Evolutionary conservation across 106 monocot species (phyloP), one percentile per base, ranked within the genome.

Genomic region (Chionographis japonica): DNA sequence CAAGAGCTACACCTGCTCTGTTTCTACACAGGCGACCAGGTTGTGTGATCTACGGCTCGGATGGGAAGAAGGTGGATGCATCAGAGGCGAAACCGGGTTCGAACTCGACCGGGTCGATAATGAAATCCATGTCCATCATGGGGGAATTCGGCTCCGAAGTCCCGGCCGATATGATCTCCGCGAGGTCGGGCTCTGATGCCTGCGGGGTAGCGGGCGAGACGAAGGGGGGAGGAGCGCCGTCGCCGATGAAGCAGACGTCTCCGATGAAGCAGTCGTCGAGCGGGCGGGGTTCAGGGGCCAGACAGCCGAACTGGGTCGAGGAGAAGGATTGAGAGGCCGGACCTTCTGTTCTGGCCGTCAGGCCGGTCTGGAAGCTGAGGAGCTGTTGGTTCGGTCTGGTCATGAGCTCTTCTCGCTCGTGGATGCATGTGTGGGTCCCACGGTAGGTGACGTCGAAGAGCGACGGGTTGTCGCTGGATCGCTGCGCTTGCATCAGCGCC

Each of bases 401-500:
- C 13, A 14, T 12, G 58, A 11, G 18, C 4, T 51, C 5, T 6
- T 1, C 46, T 2, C 12, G 6, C 11, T 17, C 61, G 10, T 41
- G 53, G 8, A 13, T 72, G 49, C 91, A 88, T 17, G 79, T 77
- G 63, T 88, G 91, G 11, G 61, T 49, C 8, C 79, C 74, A 37
- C 66, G 71, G 77, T 85, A 85, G 37, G 77, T 77, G 70, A 91
- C 68, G 35, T 79, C 77, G 57, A 79, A 78, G 20, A 77, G 4
- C 27, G 56, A 54, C 14, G 73, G 78, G 56, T 88, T 69, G 13
- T 76, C 58, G n/a, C 85, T 84, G 8, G 77, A 57, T 27, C 72
- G 54, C 66, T 91, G 91, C 20, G 88, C 82, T 37, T 82, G 88
- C 54, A 82, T 91, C 12, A 68, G 79, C 8, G 91, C 91, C 5